These are phyloP conservation scores for Alliaria petiolata DNA, from an alignment of 345 rosid species.

Conservation along the genomic window DNA sequence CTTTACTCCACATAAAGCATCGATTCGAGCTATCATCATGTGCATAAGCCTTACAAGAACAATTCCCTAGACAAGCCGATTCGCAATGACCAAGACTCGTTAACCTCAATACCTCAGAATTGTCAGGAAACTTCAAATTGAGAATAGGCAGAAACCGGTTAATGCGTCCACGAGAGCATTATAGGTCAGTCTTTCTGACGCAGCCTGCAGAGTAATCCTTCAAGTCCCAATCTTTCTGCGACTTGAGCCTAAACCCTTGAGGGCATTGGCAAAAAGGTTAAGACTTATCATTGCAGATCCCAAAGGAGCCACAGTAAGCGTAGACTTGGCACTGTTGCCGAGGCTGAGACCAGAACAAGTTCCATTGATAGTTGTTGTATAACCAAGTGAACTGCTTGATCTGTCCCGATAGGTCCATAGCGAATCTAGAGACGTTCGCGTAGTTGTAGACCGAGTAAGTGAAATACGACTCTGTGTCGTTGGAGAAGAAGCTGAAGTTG, in stretches of 20 bases:
- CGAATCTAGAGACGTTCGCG: slow-evolving; percentile 36
- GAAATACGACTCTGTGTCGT: slow-evolving; percentile 55
- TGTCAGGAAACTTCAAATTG: slow-evolving; percentile 26
- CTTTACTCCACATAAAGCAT: slow-evolving; percentile 55
- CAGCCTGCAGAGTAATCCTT: slow-evolving; percentile 64
- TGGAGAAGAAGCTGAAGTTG: slow-evolving; percentile 44
- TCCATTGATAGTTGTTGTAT: slow-evolving; percentile 39
- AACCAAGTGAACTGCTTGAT: slow-evolving; percentile 47
- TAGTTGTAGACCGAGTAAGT: slow-evolving; percentile 40
- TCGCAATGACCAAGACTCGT: slow-evolving; percentile 38
- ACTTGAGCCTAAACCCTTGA: slow-evolving; percentile 43
- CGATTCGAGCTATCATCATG: slow-evolving; percentile 22
- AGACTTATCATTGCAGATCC: slow-evolving; percentile 44
- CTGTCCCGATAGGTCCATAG: slow-evolving; percentile 64
- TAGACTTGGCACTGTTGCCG: slow-evolving; percentile 65
- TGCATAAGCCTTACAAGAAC: slow-evolving; percentile 71
- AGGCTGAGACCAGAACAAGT: slow-evolving; percentile 69
- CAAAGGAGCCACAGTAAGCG: slow-evolving; percentile 65
- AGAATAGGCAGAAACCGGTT: slow-evolving; percentile 24
- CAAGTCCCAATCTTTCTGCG: slow-evolving; percentile 41
- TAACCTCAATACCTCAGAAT: neutral
- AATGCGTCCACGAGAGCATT: slow-evolving; percentile 39
- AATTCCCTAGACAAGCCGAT: slow-evolving; percentile 44
- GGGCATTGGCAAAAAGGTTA: slow-evolving; percentile 50
- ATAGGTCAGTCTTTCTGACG: slow-evolving; percentile 39